Evolutionary conservation across 345 rosid species (phyloP).

Genomic region (Barbarea vulgaris): DNA sequence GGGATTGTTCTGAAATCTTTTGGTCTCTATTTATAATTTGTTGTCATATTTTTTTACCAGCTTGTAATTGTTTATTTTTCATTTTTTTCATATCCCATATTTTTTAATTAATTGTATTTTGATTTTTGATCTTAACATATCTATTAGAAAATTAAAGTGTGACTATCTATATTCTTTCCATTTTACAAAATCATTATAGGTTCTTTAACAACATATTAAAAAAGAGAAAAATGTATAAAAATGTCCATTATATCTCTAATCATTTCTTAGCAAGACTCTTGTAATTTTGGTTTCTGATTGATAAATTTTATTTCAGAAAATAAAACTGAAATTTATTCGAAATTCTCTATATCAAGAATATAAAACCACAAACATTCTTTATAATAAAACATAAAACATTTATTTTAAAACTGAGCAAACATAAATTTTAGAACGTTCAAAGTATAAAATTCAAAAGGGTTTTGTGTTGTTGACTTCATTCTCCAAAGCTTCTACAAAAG

Average conservation of each 20-base stretch:
- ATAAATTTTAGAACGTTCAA: background rate
- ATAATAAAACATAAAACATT: background rate
- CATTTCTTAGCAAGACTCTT: background rate
- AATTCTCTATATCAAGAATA: background rate
- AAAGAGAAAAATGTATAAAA: too few species aligned
- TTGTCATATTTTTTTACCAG: background rate
- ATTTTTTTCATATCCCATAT: background rate
- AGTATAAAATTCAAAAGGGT: background rate
- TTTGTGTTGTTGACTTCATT: conserved; percentile 18
- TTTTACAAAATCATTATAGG: background rate
- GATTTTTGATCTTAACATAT: background rate
- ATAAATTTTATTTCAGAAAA: background rate
- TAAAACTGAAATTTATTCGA: too few species aligned
- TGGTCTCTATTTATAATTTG: background rate
- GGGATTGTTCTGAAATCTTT: conserved; percentile 42
- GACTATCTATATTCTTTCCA: background rate
- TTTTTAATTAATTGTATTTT: background rate
- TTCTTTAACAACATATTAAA: background rate
- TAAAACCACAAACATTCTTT: background rate
- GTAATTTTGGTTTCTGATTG: background rate
- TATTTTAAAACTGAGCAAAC: background rate
- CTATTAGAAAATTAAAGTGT: background rate
- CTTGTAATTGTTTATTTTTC: background rate
- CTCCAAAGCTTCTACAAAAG: conserved; percentile 16
- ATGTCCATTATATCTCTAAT: background rate